phyloP scores from a whole-genome alignment of 768 basidiomycete species.

The Lactarius pseudohatsudake region DNA sequence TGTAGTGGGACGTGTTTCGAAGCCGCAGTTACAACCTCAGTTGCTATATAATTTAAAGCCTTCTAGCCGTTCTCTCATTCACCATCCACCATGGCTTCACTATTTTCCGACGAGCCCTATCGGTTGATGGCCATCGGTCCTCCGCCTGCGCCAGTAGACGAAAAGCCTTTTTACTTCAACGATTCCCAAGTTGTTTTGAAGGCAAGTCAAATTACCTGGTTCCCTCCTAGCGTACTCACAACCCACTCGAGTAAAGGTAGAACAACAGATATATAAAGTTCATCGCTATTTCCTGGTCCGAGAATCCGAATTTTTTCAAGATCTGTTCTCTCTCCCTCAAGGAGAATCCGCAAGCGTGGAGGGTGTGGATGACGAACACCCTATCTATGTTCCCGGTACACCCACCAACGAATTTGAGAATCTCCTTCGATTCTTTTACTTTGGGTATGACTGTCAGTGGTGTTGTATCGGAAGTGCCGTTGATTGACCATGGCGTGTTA shows the following conservation, averaged over 20 bases:
- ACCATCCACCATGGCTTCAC: neutral
- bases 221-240: neutral
- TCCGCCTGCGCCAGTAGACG: no score
- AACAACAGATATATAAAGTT: conserved; percentile 28
- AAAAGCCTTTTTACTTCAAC: neutral
- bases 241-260: conserved; percentile 21
- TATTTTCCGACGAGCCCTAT: no score
- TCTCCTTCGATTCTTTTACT: conserved; percentile 30
- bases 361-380: conserved; percentile 29
- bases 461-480: neutral
- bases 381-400: conserved; percentile 26
- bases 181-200: conserved; percentile 17
- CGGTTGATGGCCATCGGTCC: no score
- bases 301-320: conserved; percentile 28
- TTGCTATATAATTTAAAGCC: neutral
- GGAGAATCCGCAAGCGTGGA: conserved; percentile 24
- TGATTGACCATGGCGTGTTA: conserved; percentile 3
- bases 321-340: conserved; percentile 27
- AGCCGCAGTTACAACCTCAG: neutral
- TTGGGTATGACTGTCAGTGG: conserved; percentile 18
- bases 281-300: conserved; percentile 28
- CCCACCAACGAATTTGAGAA: conserved; percentile 23
- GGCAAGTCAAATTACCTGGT: neutral
- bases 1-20: neutral
- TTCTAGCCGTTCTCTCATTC: neutral